phyloP scores from a whole-genome alignment of 345 rosid genomes.

The Gossypium stocksii region DNA sequence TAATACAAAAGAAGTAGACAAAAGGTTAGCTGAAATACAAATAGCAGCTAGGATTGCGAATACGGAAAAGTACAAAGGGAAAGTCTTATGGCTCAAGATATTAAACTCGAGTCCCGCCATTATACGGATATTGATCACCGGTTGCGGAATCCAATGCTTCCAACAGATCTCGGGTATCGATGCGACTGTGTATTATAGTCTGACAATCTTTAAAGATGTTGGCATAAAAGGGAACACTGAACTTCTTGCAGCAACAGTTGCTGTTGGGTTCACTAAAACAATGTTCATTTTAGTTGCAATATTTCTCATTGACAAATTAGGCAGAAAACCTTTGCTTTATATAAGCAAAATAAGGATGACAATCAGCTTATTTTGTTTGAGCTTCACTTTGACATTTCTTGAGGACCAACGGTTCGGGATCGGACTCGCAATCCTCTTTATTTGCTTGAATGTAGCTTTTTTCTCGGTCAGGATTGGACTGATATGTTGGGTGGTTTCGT shows the following conservation, averaged over 20 bases:
- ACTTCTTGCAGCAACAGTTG: constrained; percentile 65
- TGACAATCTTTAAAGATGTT: constrained; percentile 51
- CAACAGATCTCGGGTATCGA: constrained; percentile 68
- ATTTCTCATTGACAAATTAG: constrained; percentile 48
- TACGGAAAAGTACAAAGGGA: constrained; percentile 24
- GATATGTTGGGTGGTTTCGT: constrained; percentile 52
- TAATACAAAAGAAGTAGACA: constrained; percentile 44
- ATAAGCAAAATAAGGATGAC: constrained; percentile 66
- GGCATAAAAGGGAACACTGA: constrained; percentile 38
- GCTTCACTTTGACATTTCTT: constrained; percentile 33
- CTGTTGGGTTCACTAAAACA: constrained; percentile 63
- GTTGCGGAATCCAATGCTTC: constrained; percentile 63
- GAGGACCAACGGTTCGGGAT: constrained; percentile 34
- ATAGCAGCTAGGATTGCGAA: constrained; percentile 34
- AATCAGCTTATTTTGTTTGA: constrained; percentile 41
- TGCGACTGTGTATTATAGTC: constrained; percentile 66
- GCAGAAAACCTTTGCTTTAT: constrained; percentile 61
- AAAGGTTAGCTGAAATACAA: constrained; percentile 52
- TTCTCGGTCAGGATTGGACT: constrained; percentile 68
- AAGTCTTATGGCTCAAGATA: constrained; percentile 50
- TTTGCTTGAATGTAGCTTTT: constrained; percentile 61
- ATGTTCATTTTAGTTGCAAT: constrained; percentile 52
- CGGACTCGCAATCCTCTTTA: constrained; percentile 35
- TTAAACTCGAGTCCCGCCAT: constrained; percentile 45
- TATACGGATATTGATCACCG: constrained; percentile 44